phyloP scores from a whole-genome alignment of 306 rosid species.

The Crotalaria pallida region DNA sequence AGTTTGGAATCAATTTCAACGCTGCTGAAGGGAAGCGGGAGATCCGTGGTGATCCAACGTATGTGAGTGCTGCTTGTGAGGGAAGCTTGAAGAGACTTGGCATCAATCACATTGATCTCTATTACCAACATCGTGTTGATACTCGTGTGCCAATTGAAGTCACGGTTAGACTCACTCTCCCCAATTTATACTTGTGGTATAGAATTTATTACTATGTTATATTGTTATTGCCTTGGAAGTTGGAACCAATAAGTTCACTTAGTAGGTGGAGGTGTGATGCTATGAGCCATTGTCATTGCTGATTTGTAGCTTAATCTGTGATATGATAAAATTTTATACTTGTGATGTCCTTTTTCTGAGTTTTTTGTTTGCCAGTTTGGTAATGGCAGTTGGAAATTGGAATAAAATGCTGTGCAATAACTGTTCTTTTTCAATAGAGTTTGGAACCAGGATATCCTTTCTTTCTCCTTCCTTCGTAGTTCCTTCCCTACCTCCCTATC shows the following conservation, averaged over 20 bases:
- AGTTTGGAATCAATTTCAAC: constrained; percentile 20
- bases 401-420: background rate
- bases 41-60: constrained; percentile 41
- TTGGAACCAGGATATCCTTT: background rate
- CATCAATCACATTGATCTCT: constrained; percentile 45
- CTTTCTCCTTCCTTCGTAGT: too few relatives aligned
- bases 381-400: background rate
- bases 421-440: background rate
- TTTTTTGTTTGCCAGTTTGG: background rate
- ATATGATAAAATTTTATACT: too few relatives aligned
- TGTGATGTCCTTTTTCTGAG: background rate
- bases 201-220: too few relatives aligned
- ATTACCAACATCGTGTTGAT: constrained; percentile 55
- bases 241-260: too few relatives aligned
- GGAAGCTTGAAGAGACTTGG: constrained; percentile 47
- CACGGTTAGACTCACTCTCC: constrained; percentile 27
- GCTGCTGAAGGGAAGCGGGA: constrained; percentile 3
- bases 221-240: too few relatives aligned
- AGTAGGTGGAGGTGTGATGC: too few relatives aligned
- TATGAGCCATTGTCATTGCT: too few relatives aligned
- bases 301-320: too few relatives aligned
- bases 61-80: constrained; percentile 52
- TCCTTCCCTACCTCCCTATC: too few relatives aligned
- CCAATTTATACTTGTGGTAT: too few relatives aligned
- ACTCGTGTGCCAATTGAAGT: constrained; percentile 52